These are phyloP conservation scores for Suillus bovinus DNA, from an alignment of 768 basidiomycete genomes.

Conservation along the genomic window DNA sequence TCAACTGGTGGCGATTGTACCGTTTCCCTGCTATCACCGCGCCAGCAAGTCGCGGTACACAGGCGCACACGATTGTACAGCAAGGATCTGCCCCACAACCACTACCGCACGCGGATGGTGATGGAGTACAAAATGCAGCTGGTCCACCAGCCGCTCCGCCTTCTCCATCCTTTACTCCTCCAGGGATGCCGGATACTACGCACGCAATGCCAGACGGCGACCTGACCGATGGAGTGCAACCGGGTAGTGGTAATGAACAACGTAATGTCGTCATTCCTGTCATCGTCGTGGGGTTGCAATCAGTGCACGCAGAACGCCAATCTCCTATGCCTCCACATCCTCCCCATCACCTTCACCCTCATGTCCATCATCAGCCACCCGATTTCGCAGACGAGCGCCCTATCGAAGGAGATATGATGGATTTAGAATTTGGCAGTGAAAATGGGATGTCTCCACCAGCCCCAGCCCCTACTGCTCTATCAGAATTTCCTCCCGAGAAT, in stretches of 20 bases:
- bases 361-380: constrained; percentile 14
- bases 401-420: constrained; percentile 23
- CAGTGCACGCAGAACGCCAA: constrained; percentile 53
- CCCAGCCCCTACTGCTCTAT: constrained; percentile 16
- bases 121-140: constrained; percentile 24
- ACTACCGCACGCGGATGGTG: constrained; percentile 15
- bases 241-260: constrained; percentile 21
- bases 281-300: constrained; percentile 82
- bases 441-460: constrained; percentile 16
- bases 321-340: constrained; percentile 24
- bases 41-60: constrained; percentile 28
- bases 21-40: constrained; percentile 72
- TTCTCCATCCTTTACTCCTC: constrained; percentile 14
- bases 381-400: constrained; percentile 23
- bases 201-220: constrained; percentile 8
- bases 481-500: constrained; percentile 16
- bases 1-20: constrained; percentile 85
- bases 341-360: constrained; percentile 10
- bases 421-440: constrained; percentile 24
- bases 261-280: constrained; percentile 69
- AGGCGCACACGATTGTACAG: constrained; percentile 12
- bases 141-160: constrained; percentile 12
- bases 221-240: constrained; percentile 8
- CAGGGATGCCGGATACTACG: constrained; percentile 20
- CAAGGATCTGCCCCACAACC: constrained; percentile 12